phyloP scores from a whole-genome alignment of 2,329 filamentous ascomycete species.

The Fusarium heterosporum region DNA sequence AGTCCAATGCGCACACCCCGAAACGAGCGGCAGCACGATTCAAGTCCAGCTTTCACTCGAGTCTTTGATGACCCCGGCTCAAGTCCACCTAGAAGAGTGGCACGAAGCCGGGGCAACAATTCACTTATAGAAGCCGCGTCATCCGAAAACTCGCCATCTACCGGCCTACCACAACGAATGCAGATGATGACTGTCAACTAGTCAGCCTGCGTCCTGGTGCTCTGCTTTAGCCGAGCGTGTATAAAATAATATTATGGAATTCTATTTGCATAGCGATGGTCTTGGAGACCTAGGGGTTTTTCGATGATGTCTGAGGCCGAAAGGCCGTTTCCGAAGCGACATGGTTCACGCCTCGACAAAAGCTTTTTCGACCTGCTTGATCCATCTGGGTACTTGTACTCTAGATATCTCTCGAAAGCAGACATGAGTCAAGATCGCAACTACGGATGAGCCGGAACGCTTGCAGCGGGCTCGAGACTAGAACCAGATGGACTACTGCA shows the following conservation, averaged over 20 bases:
- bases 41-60: constrained; percentile 74
- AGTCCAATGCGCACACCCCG: constrained; percentile 66
- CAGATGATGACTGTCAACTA: constrained; percentile 74
- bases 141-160: constrained; percentile 64
- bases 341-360: constrained; percentile 14
- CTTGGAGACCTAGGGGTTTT: constrained; percentile 37
- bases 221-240: constrained; percentile 46
- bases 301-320: constrained; percentile 31
- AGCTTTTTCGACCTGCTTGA: constrained; percentile 13
- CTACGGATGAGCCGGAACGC: constrained; percentile 1
- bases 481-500: constrained; percentile 14
- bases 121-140: constrained; percentile 63
- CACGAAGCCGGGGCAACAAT: constrained; percentile 66
- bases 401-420: constrained; percentile 4
- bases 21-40: constrained; percentile 60
- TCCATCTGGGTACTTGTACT: constrained; percentile 23
- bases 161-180: constrained; percentile 64
- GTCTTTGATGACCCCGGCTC: constrained; percentile 73
- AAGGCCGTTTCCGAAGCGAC: constrained; percentile 21
- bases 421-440: constrained; percentile 6
- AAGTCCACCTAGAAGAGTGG: constrained; percentile 64
- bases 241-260: constrained; percentile 48
- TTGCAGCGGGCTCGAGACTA: constrained; percentile 9
- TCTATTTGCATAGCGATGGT: constrained; percentile 56
- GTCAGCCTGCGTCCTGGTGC: constrained; percentile 37